phyloP scores from a whole-genome alignment of 805 yeast genomes.

The Candida corydali region DNA sequence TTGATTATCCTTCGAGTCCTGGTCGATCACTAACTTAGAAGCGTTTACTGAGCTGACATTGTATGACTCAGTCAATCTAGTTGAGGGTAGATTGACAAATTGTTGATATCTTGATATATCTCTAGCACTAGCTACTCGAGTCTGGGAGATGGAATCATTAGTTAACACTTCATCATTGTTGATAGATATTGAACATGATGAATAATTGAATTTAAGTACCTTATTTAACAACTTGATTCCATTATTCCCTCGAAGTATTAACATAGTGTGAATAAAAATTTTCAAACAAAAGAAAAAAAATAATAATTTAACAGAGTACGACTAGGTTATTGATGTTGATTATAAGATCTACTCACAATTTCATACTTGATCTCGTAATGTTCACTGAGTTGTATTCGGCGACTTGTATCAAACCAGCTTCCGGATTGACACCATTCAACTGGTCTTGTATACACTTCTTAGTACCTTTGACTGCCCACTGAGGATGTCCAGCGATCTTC shows the following conservation, averaged over 20 bases:
- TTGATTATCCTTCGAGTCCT: background rate
- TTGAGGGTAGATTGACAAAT: slow-evolving; percentile 8
- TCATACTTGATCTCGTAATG: slow-evolving; percentile 14
- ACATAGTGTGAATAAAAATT: background rate
- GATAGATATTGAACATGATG: slow-evolving; percentile 9
- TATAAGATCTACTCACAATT: no score
- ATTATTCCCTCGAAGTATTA: slow-evolving; percentile 1
- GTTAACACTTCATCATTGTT: no score
- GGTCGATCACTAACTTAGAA: background rate
- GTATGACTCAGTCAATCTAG: slow-evolving; percentile 5
- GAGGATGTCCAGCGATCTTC: slow-evolving; percentile 42
- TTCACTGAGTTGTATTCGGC: slow-evolving; percentile 48
- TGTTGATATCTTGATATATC: background rate
- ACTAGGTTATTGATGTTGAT: no score
- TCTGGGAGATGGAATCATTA: no score
- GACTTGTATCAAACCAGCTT: slow-evolving; percentile 48
- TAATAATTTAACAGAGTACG: no score
- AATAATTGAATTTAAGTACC: slow-evolving; percentile 2
- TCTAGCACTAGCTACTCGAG: no score
- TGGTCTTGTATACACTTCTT: slow-evolving; percentile 49
- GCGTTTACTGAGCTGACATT: background rate
- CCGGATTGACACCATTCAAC: slow-evolving; percentile 30
- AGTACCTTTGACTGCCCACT: slow-evolving; percentile 64
- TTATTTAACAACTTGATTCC: background rate
- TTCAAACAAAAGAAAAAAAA: slow-evolving; percentile 2